phyloP scores from a whole-genome alignment of 2,329 filamentous ascomycete genomes.

The Gaeumannomyces tritici region DNA sequence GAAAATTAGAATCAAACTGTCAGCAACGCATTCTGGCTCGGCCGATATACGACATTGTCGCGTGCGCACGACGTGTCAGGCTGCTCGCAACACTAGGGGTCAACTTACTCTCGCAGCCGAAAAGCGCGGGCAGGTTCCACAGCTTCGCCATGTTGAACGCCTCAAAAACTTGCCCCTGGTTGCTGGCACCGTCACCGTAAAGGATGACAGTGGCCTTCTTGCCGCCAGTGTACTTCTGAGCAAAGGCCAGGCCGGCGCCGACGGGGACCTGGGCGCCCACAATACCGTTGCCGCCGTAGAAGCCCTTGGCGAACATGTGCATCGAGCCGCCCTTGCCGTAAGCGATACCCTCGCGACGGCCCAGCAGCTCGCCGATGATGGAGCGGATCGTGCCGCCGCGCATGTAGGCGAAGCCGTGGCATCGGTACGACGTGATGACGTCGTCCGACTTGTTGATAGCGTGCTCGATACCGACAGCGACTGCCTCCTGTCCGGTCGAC shows the following conservation, averaged over 20 bases:
- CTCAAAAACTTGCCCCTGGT: slow-evolving; percentile 99
- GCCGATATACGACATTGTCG: neutral
- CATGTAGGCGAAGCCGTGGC: slow-evolving; percentile 98
- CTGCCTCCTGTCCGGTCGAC: slow-evolving; percentile 95
- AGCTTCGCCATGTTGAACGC: slow-evolving; percentile 99
- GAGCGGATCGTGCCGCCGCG: slow-evolving; percentile 82
- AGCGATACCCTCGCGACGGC: slow-evolving; percentile 89
- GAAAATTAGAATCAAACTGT: neutral
- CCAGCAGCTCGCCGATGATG: slow-evolving; percentile 92
- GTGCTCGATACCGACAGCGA: slow-evolving; percentile 94
- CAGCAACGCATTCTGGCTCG: neutral
- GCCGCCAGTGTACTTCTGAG: slow-evolving; percentile 85
- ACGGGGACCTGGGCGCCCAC: slow-evolving; percentile 98
- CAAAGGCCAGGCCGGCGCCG: slow-evolving; percentile 91
- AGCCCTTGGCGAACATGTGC: slow-evolving; percentile 99
- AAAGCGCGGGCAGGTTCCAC: slow-evolving; percentile 91
- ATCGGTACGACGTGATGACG: slow-evolving; percentile 95
- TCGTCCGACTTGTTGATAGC: slow-evolving; percentile 87
- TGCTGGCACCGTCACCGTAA: slow-evolving; percentile 96
- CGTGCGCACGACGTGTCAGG: too few species aligned
- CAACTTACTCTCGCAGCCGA: slow-evolving; percentile 91
- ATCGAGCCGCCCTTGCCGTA: slow-evolving; percentile 99
- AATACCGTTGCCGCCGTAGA: slow-evolving; percentile 98
- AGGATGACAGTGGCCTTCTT: slow-evolving; percentile 81
- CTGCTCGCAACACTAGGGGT: neutral